Evolutionary conservation across 139 green algal species (phyloP), one percentile per base, ranked within the genome.

Genomic region (Closterium sp.): DNA sequence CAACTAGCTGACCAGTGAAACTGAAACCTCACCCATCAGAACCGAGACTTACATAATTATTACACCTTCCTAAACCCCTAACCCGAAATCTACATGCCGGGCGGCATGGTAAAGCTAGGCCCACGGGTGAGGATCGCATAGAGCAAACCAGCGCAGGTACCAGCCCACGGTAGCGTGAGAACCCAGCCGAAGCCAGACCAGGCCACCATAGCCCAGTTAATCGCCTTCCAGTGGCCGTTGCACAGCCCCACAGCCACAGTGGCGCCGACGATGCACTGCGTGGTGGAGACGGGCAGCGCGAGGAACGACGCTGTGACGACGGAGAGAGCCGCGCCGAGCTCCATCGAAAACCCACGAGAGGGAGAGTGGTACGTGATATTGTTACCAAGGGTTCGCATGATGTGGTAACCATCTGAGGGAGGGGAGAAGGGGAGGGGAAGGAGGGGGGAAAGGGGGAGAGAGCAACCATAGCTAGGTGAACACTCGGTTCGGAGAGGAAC

Each of bases 231-330:
- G 93, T 96, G 97, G 89, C 93, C 92, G 88, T 97, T 96, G 16
- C 95, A 88, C 6, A 97, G 34, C 23, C 95, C 96, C 3, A 98
- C 91, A 85, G 90, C 94, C 1, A 95, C 66, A 3, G 95, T 95
- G 7, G 94, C 93, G 21, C 96, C 95, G n/a, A 93, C 95, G 36
- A 97, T 93, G 89, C 90, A 94, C 88, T 97, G 96, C 4, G 96
- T 97, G 84, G 96, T 97, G 33, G 95, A 97, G 64, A 97, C 87
- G 12, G 96, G 96, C 69, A 97, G 94, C 81, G 81, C n/a, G n/a
- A 85, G 81, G 25, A 85, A 85, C n/a, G 89, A 92, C 23, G 94
- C 95, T 4, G 96, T 84, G 28, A 95, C 90, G 85, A 97, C 92
- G 25, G 95, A 94, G 30, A 96, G 5, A 0, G 95, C 91, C 0